These are phyloP conservation scores for Isochrysis galbana DNA, from an alignment of 78 protist genomes.

Conservation along the genomic window DNA sequence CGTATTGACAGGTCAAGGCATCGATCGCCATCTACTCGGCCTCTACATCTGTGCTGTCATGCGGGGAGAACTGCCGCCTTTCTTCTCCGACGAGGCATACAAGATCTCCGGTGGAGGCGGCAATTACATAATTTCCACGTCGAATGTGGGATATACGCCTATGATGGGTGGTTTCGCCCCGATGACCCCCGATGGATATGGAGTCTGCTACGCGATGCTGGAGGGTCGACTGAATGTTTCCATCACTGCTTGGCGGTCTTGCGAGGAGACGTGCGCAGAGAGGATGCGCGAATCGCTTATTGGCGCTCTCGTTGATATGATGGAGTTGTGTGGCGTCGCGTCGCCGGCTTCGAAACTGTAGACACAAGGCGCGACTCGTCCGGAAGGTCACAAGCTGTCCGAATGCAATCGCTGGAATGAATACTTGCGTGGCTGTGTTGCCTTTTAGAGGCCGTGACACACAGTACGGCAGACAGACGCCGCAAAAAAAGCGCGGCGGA, in stretches of 20 bases:
- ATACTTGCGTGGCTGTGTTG: no score
- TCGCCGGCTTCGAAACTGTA: no score
- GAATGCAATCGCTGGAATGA: no score
- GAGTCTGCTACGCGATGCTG: conserved; percentile 20
- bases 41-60: neutral
- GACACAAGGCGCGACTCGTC: no score
- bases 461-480: no score
- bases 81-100: conserved; percentile 18
- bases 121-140: conserved; percentile 1
- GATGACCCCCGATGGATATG: conserved; percentile 5
- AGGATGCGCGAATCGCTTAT: no score
- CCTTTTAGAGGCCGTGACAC: no score
- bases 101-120: neutral
- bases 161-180: conserved; percentile 29
- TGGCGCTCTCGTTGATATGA: no score
- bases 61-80: neutral
- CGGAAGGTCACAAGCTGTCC: no score
- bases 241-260: neutral
- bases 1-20: neutral
- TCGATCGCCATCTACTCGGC: conserved; percentile 48
- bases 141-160: conserved; percentile 1
- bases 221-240: neutral
- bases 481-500: no score
- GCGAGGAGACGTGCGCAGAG: no score
- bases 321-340: no score